These are phyloP conservation scores for Tylopilus sp. DNA, from an alignment of 768 basidiomycete species.

Conservation along the genomic window DNA sequence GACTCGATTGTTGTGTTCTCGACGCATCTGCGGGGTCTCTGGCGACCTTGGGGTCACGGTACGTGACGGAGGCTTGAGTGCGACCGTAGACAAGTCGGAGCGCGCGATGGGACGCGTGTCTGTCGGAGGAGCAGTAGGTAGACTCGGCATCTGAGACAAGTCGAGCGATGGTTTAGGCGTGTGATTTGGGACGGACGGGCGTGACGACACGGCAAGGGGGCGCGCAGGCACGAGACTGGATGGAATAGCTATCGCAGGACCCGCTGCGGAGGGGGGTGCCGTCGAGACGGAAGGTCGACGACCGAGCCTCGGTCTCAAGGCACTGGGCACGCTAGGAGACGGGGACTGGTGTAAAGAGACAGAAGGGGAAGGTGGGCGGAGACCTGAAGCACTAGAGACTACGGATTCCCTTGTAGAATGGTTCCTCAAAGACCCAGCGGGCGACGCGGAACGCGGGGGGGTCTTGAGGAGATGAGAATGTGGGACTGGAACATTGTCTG, in stretches of 20 bases:
- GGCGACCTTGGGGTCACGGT: slow-evolving; percentile 31
- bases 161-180: slow-evolving; percentile 21
- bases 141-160: slow-evolving; percentile 13
- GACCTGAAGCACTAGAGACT: slow-evolving; percentile 9
- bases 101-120: slow-evolving; percentile 16
- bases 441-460: slow-evolving; percentile 41
- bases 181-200: slow-evolving; percentile 12
- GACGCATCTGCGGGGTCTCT: slow-evolving; percentile 36
- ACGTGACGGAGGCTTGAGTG: slow-evolving; percentile 28
- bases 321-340: slow-evolving; percentile 24
- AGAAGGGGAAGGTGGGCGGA: slow-evolving; percentile 26
- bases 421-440: slow-evolving; percentile 29
- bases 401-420: slow-evolving; percentile 24
- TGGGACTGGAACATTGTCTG: slow-evolving; percentile 23
- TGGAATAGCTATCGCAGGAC: slow-evolving; percentile 17
- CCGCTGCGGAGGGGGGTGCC: slow-evolving; percentile 30
- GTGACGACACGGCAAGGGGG: slow-evolving; percentile 23
- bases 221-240: slow-evolving; percentile 26
- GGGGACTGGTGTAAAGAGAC: slow-evolving; percentile 18
- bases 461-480: slow-evolving; percentile 25
- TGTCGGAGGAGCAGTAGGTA: slow-evolving; percentile 12
- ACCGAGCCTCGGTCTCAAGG: slow-evolving; percentile 34
- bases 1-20: slow-evolving; percentile 66
- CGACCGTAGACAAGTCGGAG: slow-evolving; percentile 14
- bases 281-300: slow-evolving; percentile 47